These are phyloP conservation scores for Hymenoscyphus albidus DNA, from an alignment of 2,329 filamentous ascomycete species.

Conservation along the genomic window DNA sequence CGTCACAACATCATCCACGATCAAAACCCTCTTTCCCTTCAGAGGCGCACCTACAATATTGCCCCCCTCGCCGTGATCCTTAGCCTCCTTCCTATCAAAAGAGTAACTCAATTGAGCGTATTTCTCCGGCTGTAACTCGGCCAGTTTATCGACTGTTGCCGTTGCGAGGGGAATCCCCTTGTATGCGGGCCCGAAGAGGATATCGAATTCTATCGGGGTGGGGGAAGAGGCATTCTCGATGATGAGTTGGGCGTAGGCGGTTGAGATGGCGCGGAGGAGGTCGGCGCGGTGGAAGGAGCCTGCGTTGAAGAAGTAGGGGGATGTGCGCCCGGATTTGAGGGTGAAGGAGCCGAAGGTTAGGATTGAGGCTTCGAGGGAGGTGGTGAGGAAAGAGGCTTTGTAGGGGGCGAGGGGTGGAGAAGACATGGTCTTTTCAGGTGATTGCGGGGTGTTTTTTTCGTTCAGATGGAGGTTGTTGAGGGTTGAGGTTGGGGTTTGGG, in stretches of 20 bases:
- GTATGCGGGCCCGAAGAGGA: constrained; percentile 92
- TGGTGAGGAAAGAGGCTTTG: constrained; percentile 69
- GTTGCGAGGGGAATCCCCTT: constrained; percentile 93
- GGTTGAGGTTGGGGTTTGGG: neutral
- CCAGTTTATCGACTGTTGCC: constrained; percentile 71
- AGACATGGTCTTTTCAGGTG: constrained; percentile 15
- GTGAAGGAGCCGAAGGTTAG: constrained; percentile 81
- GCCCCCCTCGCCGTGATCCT: constrained; percentile 93
- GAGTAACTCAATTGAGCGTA: constrained; percentile 74
- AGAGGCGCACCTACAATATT: constrained; percentile 85
- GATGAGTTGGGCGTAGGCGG: constrained; percentile 73
- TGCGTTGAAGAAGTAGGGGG: constrained; percentile 98
- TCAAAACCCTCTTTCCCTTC: constrained; percentile 78
- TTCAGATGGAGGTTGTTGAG: neutral
- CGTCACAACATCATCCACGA: constrained; percentile 96
- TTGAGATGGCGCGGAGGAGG: constrained; percentile 71
- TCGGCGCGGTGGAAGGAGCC: constrained; percentile 81
- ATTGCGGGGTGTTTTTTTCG: neutral
- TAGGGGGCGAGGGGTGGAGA: constrained; percentile 49
- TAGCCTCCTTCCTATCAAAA: constrained; percentile 95
- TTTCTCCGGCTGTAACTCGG: constrained; percentile 59
- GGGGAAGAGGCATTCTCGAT: constrained; percentile 41
- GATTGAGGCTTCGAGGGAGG: constrained; percentile 64
- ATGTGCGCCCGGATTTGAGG: constrained; percentile 86
- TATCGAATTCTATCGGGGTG: constrained; percentile 60